Evolutionary conservation across 768 basidiomycete species (phyloP).

Genomic region (Agaricus subrufescens): DNA sequence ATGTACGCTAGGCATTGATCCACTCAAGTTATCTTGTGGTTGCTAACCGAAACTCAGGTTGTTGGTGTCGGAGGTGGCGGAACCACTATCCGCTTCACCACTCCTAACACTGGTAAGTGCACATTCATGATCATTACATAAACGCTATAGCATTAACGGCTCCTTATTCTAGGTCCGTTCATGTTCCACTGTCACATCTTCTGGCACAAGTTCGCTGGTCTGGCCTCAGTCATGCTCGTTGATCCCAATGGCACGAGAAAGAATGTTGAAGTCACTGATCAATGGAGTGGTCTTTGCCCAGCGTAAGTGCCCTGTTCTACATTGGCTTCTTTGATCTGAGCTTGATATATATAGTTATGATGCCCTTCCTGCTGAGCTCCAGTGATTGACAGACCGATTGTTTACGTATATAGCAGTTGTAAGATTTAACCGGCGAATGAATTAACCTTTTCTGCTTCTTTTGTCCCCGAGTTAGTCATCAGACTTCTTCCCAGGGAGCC

Average conservation of each 20-base stretch:
- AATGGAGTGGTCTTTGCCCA: conserved; percentile 14
- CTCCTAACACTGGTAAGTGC: conserved; percentile 13
- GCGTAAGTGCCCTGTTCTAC: conserved; percentile 7
- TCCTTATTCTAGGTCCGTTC: conserved; percentile 12
- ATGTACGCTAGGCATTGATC: conserved; percentile 34
- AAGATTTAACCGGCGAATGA: too few relatives aligned
- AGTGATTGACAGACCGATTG: neutral
- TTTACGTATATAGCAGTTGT: neutral
- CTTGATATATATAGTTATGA: neutral
- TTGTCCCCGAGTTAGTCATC: conserved; percentile 6
- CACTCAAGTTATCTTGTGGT: neutral
- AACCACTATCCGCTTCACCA: conserved; percentile 18
- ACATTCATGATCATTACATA: neutral
- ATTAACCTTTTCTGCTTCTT: neutral
- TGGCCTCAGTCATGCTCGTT: conserved; percentile 13
- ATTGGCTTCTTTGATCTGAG: neutral
- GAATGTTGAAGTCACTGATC: conserved; percentile 2
- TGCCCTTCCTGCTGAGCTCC: conserved; percentile 3
- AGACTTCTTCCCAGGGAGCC: too few relatives aligned
- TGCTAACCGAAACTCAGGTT: neutral
- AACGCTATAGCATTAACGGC: neutral
- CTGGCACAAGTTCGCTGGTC: conserved; percentile 14
- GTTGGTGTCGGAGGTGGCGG: conserved; percentile 15
- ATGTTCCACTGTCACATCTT: conserved; percentile 19
- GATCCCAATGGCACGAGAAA: conserved; percentile 3